These are phyloP conservation scores for Solanum medicagineum DNA, from an alignment of 257 asterid species.

Conservation along the genomic window DNA sequence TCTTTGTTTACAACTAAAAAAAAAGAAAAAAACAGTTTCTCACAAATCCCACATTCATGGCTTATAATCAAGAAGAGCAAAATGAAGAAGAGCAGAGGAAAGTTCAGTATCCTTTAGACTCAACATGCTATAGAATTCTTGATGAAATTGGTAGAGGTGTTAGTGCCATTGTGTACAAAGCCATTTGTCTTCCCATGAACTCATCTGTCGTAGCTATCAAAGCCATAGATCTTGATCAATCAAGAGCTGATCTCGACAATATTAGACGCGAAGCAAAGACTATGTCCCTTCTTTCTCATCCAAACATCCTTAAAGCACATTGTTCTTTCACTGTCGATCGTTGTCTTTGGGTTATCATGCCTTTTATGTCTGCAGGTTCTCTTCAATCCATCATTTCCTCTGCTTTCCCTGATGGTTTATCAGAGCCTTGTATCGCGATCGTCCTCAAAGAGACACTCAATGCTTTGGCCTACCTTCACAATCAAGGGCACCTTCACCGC, in stretches of 20 bases:
- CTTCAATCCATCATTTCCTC: slow-evolving; percentile 65
- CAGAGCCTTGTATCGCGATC: slow-evolving; percentile 56
- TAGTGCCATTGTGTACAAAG: slow-evolving; percentile 68
- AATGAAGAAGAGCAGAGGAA: slow-evolving; percentile 8
- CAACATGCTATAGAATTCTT: slow-evolving; percentile 23
- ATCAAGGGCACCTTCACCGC: slow-evolving; percentile 73
- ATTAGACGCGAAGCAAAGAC: slow-evolving; percentile 66
- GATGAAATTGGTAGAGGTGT: slow-evolving; percentile 64
- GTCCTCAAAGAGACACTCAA: slow-evolving; percentile 48
- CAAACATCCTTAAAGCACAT: slow-evolving; percentile 70
- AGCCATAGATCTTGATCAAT: slow-evolving; percentile 64
- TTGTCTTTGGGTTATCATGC: slow-evolving; percentile 86
- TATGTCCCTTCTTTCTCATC: slow-evolving; percentile 66
- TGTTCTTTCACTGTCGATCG: slow-evolving; percentile 61
- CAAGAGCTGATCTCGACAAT: slow-evolving; percentile 40
- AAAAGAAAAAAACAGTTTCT: neutral
- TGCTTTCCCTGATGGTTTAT: slow-evolving; percentile 50
- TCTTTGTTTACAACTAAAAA: neutral
- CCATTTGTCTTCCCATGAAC: slow-evolving; percentile 46
- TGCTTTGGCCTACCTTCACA: slow-evolving; percentile 60
- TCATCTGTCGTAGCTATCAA: slow-evolving; percentile 60
- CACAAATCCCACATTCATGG: slow-evolving; percentile 6
- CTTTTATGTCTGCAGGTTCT: slow-evolving; percentile 82
- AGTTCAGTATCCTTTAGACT: slow-evolving; percentile 29
- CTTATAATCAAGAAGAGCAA: slow-evolving; percentile 2